phyloP scores from a whole-genome alignment of 2,329 filamentous ascomycete species.

The Corynespora cassiicola region DNA sequence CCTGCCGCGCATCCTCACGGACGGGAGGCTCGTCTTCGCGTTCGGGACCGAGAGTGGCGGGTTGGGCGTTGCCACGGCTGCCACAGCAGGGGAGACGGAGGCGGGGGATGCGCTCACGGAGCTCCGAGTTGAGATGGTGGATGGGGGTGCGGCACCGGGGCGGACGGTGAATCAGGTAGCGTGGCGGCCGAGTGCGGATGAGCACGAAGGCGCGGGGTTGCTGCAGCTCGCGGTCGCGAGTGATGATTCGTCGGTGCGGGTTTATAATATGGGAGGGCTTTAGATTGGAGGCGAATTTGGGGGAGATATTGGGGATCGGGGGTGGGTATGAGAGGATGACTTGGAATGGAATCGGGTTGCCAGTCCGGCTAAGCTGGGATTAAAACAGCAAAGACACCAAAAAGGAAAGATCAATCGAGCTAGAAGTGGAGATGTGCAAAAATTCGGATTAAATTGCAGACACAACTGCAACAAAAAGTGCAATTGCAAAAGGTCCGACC shows the following conservation, averaged over 20 bases:
- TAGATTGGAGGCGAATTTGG: background rate
- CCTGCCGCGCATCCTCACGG: background rate
- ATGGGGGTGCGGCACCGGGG: slow-evolving; percentile 22
- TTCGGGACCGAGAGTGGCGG: slow-evolving; percentile 42
- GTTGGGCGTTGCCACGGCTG: slow-evolving; percentile 20
- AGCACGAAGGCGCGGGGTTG: too few species aligned
- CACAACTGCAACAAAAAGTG: too few species aligned
- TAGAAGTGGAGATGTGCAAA: too few species aligned
- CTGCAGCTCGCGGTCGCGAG: slow-evolving; percentile 48
- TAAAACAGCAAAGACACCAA: too few species aligned
- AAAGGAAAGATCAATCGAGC: too few species aligned
- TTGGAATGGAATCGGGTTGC: too few species aligned
- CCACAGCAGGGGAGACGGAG: slow-evolving; percentile 11
- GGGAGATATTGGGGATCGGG: too few species aligned
- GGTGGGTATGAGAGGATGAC: too few species aligned
- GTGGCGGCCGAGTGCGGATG: slow-evolving; percentile 33
- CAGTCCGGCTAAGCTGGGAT: too few species aligned
- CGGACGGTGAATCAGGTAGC: slow-evolving; percentile 40
- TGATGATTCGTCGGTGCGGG: slow-evolving; percentile 49
- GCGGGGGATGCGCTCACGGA: slow-evolving; percentile 19
- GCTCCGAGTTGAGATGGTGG: slow-evolving; percentile 23
- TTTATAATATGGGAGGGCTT: slow-evolving; percentile 38
- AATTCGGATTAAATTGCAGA: too few species aligned
- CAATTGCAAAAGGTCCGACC: too few species aligned
- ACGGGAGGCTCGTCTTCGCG: slow-evolving; percentile 26